phyloP scores from a whole-genome alignment of 352 stramenopile species.

The Pythium vanterpoolii region DNA sequence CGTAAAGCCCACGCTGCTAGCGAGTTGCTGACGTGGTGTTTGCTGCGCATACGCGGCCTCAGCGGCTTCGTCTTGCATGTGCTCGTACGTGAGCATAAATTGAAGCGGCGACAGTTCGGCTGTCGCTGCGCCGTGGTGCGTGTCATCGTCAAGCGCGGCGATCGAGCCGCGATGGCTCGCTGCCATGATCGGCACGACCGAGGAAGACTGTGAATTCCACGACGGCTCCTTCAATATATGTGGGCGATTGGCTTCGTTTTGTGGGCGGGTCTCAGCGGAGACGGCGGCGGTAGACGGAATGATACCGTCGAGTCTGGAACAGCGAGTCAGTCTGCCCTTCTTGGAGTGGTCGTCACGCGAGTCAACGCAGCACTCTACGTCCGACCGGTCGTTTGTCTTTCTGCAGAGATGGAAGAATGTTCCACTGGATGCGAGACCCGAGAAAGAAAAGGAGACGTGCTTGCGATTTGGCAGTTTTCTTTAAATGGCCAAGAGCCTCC shows the following conservation, averaged over 20 bases:
- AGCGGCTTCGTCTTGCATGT: conserved; percentile 22
- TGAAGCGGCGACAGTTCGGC: conserved; percentile 8
- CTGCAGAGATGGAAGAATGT: too few species aligned
- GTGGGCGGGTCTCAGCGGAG: neutral
- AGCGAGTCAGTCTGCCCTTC: neutral
- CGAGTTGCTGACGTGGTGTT: conserved; percentile 2
- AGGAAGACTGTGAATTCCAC: conserved; percentile 13
- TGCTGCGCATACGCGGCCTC: conserved; percentile 21
- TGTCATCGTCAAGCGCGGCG: conserved; percentile 11
- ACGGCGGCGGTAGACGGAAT: neutral
- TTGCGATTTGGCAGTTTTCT: neutral
- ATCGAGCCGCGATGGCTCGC: conserved; percentile 5
- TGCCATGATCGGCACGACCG: conserved; percentile 16
- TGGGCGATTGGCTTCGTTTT: neutral
- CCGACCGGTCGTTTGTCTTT: too few species aligned
- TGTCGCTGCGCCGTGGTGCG: neutral
- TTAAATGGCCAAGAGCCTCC: neutral
- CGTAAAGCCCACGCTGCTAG: conserved; percentile 5
- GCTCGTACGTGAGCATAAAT: conserved; percentile 26
- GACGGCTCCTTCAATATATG: neutral
- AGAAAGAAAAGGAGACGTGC: neutral
- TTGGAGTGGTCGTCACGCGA: neutral
- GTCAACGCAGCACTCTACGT: too few species aligned
- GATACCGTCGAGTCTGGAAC: neutral
- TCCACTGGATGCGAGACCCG: neutral